Percentiles rank a stretch among this genome's conserved stretches.
Conservation (phyloP, 2,329 filamentous ascomycete species). For the Colletotrichum godetiae region DNA sequence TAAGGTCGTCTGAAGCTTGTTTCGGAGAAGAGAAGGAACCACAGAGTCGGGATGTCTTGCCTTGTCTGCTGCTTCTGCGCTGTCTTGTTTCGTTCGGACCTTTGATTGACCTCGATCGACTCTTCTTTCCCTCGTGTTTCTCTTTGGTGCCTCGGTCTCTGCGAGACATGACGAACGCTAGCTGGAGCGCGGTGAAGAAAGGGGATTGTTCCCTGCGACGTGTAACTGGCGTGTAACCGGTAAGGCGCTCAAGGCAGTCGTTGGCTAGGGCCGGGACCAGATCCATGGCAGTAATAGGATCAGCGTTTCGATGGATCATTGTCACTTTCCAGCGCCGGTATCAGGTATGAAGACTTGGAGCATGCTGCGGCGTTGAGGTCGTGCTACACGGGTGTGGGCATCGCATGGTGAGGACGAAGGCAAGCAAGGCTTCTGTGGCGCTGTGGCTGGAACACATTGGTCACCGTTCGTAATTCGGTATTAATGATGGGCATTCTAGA, state of each 20-base stretch:
- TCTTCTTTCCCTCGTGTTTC: slow-evolving; percentile 11
- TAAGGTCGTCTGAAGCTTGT: slow-evolving; percentile 27
- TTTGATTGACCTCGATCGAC: background rate
- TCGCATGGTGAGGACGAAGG: background rate
- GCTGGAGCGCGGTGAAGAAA: background rate
- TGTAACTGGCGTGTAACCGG: slow-evolving; percentile 1
- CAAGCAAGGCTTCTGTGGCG: background rate
- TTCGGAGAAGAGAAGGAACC: slow-evolving; percentile 5
- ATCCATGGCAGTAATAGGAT: background rate
- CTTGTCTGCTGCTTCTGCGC: background rate
- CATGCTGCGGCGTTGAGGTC: background rate
- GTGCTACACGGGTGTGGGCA: background rate
- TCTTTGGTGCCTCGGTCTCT: slow-evolving; percentile 18
- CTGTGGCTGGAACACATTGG: background rate
- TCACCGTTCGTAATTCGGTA: background rate
- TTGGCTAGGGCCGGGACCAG: background rate
- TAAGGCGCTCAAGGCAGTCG: background rate
- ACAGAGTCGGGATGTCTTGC: background rate
- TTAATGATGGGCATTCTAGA: background rate
- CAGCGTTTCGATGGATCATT: background rate
- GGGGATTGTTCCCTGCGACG: background rate
- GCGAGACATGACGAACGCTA: slow-evolving; percentile 9
- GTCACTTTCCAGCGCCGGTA: background rate
- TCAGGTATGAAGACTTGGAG: background rate
- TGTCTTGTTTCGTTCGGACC: background rate